phyloP scores from a whole-genome alignment of 1,284 basidiomycete genomes.

The Rhodotorula sp. region DNA sequence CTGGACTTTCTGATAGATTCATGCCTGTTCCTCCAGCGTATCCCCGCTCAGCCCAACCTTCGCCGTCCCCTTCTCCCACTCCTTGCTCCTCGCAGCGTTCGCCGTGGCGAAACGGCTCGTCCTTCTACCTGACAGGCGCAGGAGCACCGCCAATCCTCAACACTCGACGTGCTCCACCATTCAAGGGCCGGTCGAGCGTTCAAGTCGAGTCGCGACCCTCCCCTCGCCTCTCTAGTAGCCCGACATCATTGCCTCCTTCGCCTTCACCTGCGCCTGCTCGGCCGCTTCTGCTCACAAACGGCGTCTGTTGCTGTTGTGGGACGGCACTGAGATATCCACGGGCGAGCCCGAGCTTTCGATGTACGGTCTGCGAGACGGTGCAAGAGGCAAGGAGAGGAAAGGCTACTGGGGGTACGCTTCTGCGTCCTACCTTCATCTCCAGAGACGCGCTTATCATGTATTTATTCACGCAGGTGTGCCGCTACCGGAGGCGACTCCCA shows the following conservation, averaged over 20 bases:
- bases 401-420: slow-evolving; percentile 1
- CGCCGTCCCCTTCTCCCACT: neutral
- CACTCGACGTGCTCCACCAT: slow-evolving; percentile 9
- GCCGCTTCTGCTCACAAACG: slow-evolving; percentile 8
- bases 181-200: slow-evolving; percentile 9
- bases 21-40: neutral
- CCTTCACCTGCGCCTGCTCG: neutral
- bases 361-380: slow-evolving; percentile 17
- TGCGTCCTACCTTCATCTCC: neutral
- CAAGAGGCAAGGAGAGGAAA: neutral
- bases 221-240: neutral
- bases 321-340: slow-evolving; percentile 21
- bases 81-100: neutral
- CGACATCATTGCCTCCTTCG: neutral
- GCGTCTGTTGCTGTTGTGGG: slow-evolving; percentile 29
- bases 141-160: slow-evolving; percentile 12
- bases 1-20: neutral
- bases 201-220: neutral
- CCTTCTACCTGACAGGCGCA: slow-evolving; percentile 27
- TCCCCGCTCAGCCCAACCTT: neutral
- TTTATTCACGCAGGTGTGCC: neutral
- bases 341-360: slow-evolving; percentile 8
- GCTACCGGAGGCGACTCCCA: neutral
- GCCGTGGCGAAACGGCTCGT: neutral
- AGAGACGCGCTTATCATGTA: neutral